A percentile compares a stretch with the other conserved stretches of the same genome.
Evolutionary conservation across 768 basidiomycete genomes (phyloP).

Genomic region (Chalciporus chontae): DNA sequence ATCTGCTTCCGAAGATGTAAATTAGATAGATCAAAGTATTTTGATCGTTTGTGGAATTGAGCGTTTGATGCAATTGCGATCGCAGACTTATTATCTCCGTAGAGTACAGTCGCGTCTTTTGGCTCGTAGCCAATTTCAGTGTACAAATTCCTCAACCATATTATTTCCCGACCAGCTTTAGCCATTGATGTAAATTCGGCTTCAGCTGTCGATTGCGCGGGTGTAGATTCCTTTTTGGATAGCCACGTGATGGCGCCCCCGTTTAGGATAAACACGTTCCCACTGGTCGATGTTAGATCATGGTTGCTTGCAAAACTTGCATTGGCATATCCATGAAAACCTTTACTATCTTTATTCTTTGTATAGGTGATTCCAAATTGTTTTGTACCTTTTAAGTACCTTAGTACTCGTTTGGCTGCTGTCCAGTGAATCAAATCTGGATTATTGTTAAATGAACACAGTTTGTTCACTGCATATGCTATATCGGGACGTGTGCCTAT

Average conservation of each 20-base stretch:
- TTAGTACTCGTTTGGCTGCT: constrained; percentile 12
- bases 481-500: constrained; percentile 12
- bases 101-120: constrained; percentile 13
- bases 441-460: constrained; percentile 10
- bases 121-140: constrained; percentile 25
- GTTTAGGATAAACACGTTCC: constrained; percentile 28
- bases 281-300: constrained; percentile 18
- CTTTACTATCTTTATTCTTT: background rate
- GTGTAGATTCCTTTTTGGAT: constrained; percentile 23
- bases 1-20: too few species aligned
- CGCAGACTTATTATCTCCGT: constrained; percentile 22
- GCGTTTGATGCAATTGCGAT: constrained; percentile 19
- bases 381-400: constrained; percentile 14
- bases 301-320: constrained; percentile 25
- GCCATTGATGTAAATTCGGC: constrained; percentile 7
- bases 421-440: constrained; percentile 6
- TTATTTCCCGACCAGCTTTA: background rate
- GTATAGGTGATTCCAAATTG: background rate
- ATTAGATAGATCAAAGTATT: too few species aligned
- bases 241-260: constrained; percentile 28
- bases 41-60: too few species aligned
- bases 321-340: constrained; percentile 15
- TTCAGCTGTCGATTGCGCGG: constrained; percentile 8
- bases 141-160: constrained; percentile 29
- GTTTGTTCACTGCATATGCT: background rate